Conservation (phyloP, 768 basidiomycete species). For the Gloeostereum incarnatum region DNA sequence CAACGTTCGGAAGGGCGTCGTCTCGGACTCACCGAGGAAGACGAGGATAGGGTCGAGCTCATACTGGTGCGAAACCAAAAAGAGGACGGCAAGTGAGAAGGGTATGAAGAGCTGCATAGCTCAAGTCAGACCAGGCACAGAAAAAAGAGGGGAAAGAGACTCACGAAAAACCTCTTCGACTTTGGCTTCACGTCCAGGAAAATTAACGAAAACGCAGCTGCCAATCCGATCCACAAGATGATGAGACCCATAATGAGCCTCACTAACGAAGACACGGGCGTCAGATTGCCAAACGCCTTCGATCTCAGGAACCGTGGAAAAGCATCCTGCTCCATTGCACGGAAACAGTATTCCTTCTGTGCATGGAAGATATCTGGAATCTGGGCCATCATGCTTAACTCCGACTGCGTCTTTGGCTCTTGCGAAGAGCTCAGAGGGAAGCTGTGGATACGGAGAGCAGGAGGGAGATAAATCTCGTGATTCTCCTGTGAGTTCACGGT, state of each 20-base stretch:
- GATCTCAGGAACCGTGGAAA: slow-evolving; percentile 91
- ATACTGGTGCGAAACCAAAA: slow-evolving; percentile 93
- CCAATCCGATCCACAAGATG: slow-evolving; percentile 91
- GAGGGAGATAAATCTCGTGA: slow-evolving; percentile 97
- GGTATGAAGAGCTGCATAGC: slow-evolving; percentile 82
- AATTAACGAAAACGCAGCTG: slow-evolving; percentile 82
- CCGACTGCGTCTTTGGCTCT: slow-evolving; percentile 61
- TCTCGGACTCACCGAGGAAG: slow-evolving; percentile 89
- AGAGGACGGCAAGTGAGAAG: slow-evolving; percentile 81
- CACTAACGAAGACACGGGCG: slow-evolving; percentile 82
- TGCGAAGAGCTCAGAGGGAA: slow-evolving; percentile 77
- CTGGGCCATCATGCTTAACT: slow-evolving; percentile 73
- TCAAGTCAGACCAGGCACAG: neutral
- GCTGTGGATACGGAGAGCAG: slow-evolving; percentile 80
- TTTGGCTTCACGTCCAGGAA: slow-evolving; percentile 93
- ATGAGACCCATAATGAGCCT: slow-evolving; percentile 80
- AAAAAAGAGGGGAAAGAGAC: slow-evolving; percentile 22
- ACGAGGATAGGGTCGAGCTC: slow-evolving; percentile 95
- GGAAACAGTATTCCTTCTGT: slow-evolving; percentile 96
- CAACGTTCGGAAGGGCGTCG: slow-evolving; percentile 93
- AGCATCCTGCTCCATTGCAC: slow-evolving; percentile 92
- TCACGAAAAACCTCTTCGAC: slow-evolving; percentile 88
- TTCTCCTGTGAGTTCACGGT: slow-evolving; percentile 76
- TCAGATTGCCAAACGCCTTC: slow-evolving; percentile 97
- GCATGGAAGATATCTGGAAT: slow-evolving; percentile 95